Conservation (phyloP, 495 filamentous ascomycete genomes). For the Durotheca rogersii region DNA sequence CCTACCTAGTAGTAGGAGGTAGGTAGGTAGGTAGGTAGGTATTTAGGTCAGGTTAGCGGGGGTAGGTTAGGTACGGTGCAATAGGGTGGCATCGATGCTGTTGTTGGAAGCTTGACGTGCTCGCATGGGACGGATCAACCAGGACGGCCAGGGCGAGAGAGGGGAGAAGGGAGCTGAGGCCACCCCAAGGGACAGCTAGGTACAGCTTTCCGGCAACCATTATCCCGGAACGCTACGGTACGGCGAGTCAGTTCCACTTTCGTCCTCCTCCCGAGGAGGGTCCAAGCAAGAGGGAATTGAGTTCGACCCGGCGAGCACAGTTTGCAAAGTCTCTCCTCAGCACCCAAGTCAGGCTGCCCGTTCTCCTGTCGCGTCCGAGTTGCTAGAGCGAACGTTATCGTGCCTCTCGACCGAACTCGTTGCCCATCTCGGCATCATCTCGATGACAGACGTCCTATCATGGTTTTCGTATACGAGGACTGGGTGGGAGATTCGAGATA, state of each 20-base stretch:
- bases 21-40: too few relatives aligned
- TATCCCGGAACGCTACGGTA: not conserved
- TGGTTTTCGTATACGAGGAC: not conserved
- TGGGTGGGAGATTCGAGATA: not conserved
- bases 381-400: slow-evolving; percentile 14
- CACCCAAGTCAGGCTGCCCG: slow-evolving; percentile 1
- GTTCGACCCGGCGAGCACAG: slow-evolving; percentile 14
- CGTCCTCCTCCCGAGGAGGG: too few relatives aligned
- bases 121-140: slow-evolving; percentile 19
- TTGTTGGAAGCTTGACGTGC: slow-evolving; percentile 10
- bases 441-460: not conserved
- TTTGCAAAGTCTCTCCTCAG: slow-evolving; percentile 23
- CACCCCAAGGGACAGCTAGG: too few relatives aligned
- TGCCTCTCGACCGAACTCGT: slow-evolving; percentile 10
- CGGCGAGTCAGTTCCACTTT: slow-evolving; percentile 6
- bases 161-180: too few relatives aligned
- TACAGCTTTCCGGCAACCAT: too few relatives aligned
- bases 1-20: too few relatives aligned
- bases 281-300: slow-evolving; percentile 8
- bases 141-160: too few relatives aligned
- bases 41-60: not conserved
- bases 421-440: slow-evolving; percentile 10
- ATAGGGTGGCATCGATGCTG: too few relatives aligned
- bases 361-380: not conserved
- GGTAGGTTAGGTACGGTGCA: too few relatives aligned